Evolutionary conservation across 768 basidiomycete species (phyloP), one percentile per base, ranked within the genome.

Genomic region (Psilocybe azurescens): DNA sequence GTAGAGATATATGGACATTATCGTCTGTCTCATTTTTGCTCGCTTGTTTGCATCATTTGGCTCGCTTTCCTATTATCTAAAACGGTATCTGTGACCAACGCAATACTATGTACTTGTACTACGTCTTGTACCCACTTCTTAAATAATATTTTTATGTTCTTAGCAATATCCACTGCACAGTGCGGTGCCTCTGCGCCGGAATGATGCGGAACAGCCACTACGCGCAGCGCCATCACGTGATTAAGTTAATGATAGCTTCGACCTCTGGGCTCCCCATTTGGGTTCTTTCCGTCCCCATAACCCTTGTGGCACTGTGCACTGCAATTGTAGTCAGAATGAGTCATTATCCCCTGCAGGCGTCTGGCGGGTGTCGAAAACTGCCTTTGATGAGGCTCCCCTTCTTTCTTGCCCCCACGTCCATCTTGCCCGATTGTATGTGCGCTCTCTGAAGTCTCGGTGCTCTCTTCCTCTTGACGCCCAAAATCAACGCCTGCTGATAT

Each of bases 261-360:
- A 33, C 57, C 36, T 39, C 2, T 39, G 38, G 38, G 14, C 9
- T 44, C 11, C 41, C 53, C 47, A 60, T 53, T 58, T 55, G 56
- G 53, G 46, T 24, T 56, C 20, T 57, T 53, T 61, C 55, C 61
- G 38, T 56, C 41, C 47, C 56, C 59, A 52, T 36, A 62, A 49
- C 46, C 29, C 57, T 57, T 29, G 33, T 36, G 29, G 41, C 39
- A 59, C 64, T 58, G 48, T 51, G 60, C 56, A 53, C 56, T 41
- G 66, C 61, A 62, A 44, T 39, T 52, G 55, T 62, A 67, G 49
- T 56, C 62, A 56, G 63, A 65, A 62, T 67, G 66, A 67, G 46
- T 67, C 66, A 67, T 36, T 38, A 13, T n/a, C 57, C 53, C 28
- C 18, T 38, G 33, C 32, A 53, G 32, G 52, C 30, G 5, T 16